These are phyloP conservation scores for Fusarium abutilonis DNA, from an alignment of 2,329 filamentous ascomycete genomes.

Conservation along the genomic window DNA sequence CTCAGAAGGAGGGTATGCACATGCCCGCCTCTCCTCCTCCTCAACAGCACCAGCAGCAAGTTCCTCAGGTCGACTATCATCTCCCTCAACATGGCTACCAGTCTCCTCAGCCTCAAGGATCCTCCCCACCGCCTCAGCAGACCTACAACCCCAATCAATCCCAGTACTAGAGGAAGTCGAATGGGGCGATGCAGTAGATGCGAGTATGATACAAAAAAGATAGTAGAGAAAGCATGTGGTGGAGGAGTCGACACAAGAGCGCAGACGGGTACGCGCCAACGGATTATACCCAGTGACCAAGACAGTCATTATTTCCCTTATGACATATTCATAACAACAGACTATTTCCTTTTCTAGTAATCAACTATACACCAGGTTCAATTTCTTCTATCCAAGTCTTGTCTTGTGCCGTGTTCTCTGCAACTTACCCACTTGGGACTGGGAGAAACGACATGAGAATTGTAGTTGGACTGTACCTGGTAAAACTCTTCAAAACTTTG, in stretches of 20 bases:
- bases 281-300: conserved; percentile 43
- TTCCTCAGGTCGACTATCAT: conserved; percentile 31
- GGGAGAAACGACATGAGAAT: not conserved
- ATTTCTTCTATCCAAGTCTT: not conserved
- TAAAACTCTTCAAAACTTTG: conserved; percentile 5
- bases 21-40: conserved; percentile 44
- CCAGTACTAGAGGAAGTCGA: conserved; percentile 31
- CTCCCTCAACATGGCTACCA: conserved; percentile 36
- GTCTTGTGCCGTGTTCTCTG: not conserved
- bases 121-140: conserved; percentile 39
- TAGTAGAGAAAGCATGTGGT: conserved; percentile 2
- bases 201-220: conserved; percentile 12
- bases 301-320: conserved; percentile 27
- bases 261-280: conserved; percentile 29
- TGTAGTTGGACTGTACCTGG: not conserved
- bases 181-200: not conserved
- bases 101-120: conserved; percentile 38
- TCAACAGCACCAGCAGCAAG: conserved; percentile 25
- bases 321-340: not conserved
- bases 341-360: conserved; percentile 1
- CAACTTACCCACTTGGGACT: not conserved
- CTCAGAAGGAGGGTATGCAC: conserved; percentile 52
- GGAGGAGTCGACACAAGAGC: not conserved
- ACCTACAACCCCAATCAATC: conserved; percentile 42
- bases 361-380: not conserved